Percentiles rank a stretch among this genome's conserved stretches.
These are phyloP conservation scores for Neurospora sp. DNA, from an alignment of 495 filamentous ascomycete genomes.

Conservation along the genomic window DNA sequence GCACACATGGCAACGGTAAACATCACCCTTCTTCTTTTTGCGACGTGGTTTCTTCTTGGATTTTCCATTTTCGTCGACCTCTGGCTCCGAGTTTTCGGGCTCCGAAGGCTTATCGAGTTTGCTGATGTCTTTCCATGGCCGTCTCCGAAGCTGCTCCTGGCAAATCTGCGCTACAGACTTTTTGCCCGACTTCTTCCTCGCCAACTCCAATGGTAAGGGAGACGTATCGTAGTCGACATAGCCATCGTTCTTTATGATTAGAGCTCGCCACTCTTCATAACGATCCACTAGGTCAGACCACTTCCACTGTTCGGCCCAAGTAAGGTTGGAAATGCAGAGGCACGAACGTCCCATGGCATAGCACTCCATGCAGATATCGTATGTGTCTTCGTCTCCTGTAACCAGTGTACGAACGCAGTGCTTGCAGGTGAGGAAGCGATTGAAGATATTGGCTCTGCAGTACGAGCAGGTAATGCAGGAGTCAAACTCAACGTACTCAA, in stretches of 20 bases:
- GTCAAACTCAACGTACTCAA: constrained; percentile 69
- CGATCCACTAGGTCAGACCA: constrained; percentile 70
- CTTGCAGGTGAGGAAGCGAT: constrained; percentile 86
- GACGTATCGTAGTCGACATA: constrained; percentile 47
- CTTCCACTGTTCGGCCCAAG: constrained; percentile 86
- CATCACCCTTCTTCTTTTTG: constrained; percentile 34
- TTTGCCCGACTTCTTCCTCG: constrained; percentile 49
- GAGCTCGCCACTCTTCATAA: constrained; percentile 70
- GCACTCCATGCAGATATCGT: constrained; percentile 96
- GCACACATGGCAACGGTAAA: constrained; percentile 72
- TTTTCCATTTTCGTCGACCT: constrained; percentile 42
- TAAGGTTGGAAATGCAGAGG: constrained; percentile 68
- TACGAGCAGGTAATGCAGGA: constrained; percentile 91
- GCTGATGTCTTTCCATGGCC: constrained; percentile 54
- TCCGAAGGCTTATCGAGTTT: constrained; percentile 30
- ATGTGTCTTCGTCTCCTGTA: constrained; percentile 60
- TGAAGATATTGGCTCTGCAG: constrained; percentile 94
- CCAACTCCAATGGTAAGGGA: constrained; percentile 53
- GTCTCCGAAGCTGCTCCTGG: constrained; percentile 66
- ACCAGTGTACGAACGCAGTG: constrained; percentile 53
- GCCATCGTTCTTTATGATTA: constrained; percentile 59
- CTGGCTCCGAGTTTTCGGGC: constrained; percentile 34
- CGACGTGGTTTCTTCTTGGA: constrained; percentile 33
- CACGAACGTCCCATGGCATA: constrained; percentile 91
- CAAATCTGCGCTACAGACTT: constrained; percentile 83